A percentile compares a stretch with the other conserved stretches of the same genome.
Conservation (phyloP, 768 basidiomycete genomes). For the Asterophora parasitica region DNA sequence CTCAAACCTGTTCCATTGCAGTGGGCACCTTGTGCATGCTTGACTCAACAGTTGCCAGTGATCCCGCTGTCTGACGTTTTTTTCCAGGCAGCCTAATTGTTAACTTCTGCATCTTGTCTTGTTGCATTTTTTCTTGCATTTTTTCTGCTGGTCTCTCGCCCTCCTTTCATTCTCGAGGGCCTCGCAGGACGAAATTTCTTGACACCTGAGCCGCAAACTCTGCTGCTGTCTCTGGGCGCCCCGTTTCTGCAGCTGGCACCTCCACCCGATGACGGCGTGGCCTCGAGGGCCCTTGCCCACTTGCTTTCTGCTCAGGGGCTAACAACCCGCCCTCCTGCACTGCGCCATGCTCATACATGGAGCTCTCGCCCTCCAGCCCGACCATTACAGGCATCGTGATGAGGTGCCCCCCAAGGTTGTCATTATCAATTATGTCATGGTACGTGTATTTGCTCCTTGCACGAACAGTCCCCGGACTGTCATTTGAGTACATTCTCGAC, state of each 20-base stretch:
- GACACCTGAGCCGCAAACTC: conserved; percentile 6
- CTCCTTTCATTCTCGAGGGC: conserved; percentile 10
- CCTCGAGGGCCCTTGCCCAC: no score
- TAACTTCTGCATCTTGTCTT: neutral
- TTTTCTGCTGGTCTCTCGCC: neutral
- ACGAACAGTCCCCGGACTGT: conserved; percentile 9
- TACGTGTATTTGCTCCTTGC: conserved; percentile 13
- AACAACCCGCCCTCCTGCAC: neutral
- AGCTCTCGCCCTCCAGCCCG: conserved; percentile 11
- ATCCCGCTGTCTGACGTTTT: neutral
- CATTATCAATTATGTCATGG: conserved; percentile 7
- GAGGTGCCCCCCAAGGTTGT: neutral
- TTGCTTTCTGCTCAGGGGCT: neutral
- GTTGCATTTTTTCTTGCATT: neutral
- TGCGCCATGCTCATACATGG: no score
- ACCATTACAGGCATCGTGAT: conserved; percentile 12
- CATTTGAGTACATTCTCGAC: conserved; percentile 20
- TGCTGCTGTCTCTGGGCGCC: conserved; percentile 7
- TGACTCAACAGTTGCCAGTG: neutral
- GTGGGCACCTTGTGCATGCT: neutral
- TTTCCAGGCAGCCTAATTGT: neutral
- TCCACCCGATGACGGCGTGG: neutral
- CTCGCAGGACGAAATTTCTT: conserved; percentile 12
- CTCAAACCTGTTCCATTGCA: neutral
- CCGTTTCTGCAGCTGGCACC: neutral